These are phyloP conservation scores for Plasmodium vivax DNA, from an alignment of 169 alveolate species.

Conservation along the genomic window DNA sequence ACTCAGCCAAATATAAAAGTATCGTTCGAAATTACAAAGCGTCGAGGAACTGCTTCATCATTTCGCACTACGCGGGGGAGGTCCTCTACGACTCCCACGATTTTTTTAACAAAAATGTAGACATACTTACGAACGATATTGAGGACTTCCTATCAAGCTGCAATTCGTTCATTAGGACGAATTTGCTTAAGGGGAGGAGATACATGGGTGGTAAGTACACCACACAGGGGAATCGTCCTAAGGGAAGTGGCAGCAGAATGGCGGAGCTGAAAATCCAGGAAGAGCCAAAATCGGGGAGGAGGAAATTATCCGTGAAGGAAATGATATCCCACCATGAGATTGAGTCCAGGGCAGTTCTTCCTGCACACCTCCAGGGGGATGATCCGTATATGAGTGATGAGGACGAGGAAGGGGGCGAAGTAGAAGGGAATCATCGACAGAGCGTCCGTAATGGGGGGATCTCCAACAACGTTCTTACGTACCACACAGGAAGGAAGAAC, in stretches of 20 bases:
- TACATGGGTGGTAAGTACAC: background rate
- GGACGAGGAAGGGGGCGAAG: slow-evolving; percentile 45
- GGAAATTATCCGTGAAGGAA: slow-evolving; percentile 70
- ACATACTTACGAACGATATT: slow-evolving; percentile 76
- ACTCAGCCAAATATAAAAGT: slow-evolving; percentile 50
- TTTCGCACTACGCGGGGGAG: slow-evolving; percentile 81
- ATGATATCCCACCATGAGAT: slow-evolving; percentile 44
- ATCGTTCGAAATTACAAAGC: slow-evolving; percentile 37
- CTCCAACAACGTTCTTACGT: background rate
- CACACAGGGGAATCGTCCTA: background rate
- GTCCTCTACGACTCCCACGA: slow-evolving; percentile 77
- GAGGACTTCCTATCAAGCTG: slow-evolving; percentile 63
- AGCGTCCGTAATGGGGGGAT: background rate
- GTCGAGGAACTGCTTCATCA: slow-evolving; percentile 76
- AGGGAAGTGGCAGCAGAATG: background rate
- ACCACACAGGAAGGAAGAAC: background rate
- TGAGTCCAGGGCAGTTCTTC: background rate
- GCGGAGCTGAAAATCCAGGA: background rate
- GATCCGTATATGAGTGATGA: slow-evolving; percentile 13
- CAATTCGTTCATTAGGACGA: slow-evolving; percentile 41
- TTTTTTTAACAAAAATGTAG: slow-evolving; percentile 78
- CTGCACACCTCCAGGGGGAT: background rate
- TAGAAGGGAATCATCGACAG: background rate
- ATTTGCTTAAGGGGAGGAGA: slow-evolving; percentile 28
- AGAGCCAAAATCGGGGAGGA: background rate